Evolutionary conservation across 2,329 filamentous ascomycete species (phyloP), one percentile per base, ranked within the genome.

Genomic region (Neonectria faginata): DNA sequence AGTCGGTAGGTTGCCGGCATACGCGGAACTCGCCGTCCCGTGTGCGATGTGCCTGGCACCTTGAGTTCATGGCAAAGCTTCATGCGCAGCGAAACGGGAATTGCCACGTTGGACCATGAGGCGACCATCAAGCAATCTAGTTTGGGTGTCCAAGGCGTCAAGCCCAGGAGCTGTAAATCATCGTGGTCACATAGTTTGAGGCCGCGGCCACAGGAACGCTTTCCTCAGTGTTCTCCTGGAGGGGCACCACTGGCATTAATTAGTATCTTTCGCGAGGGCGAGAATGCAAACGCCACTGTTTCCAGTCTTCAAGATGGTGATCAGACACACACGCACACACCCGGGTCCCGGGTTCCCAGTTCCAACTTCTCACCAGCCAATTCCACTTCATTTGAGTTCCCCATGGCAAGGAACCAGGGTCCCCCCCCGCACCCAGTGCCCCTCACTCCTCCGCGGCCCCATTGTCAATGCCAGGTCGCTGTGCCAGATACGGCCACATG

Each of bases 261-360:
- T 51, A 11, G 48, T 22, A 31, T 52, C 54, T 39, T 44, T 54
- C 42, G 51, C 57, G 61, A 67, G 59, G 44, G 61, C 25, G 60
- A 54, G 54, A 73, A 73, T 65, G 48, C 42, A 73, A 59, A 73
- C 71, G 71, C 71, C 71, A 73, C 71, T 41, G 4, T 47, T 65
- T 51, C 54, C 64, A 61, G 55, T 57, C 68, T 65, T 66, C 58
- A 69, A 64, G 64, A 14, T 51, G 31, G 18, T 16, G 44, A 27
- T 52, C 48, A 16, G 39, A 33, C 44, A 51, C 48, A 31, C 50
- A 51, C 48, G 27, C 50, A 42, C 33, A 42, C 3, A 42, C 33
- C 36, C 36, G 16, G 36, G 1, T 39, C 52, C 52, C 29, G 12
- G 41, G 41, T 47, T 33, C 36, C 31, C 27, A 54, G 18, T 50